Conservation (phyloP, 257 asterid genomes). For the Hygrophila difformis region DNA sequence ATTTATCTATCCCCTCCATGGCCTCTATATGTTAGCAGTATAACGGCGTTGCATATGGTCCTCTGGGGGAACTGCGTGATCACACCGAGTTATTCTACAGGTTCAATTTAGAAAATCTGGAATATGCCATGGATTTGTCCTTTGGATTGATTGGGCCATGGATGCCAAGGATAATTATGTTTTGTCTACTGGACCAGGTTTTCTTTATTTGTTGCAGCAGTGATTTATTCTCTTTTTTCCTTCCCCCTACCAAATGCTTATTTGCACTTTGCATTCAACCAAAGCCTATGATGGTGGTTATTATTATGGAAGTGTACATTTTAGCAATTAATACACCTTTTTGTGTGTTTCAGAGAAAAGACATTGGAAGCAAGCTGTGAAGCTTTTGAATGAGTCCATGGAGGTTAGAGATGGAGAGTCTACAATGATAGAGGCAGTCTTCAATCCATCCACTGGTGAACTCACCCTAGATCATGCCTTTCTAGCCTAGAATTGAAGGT, state of each 20-base stretch:
- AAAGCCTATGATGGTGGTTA: too few relatives aligned
- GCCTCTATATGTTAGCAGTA: too few relatives aligned
- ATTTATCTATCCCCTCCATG: constrained; percentile 2
- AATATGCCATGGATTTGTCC: constrained; percentile 70
- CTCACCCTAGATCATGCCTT: constrained; percentile 39
- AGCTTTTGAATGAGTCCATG: constrained; percentile 55
- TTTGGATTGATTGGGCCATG: constrained; percentile 93
- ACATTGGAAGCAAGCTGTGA: constrained; percentile 89
- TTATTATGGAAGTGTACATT: too few relatives aligned
- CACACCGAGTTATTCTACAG: constrained; percentile 33
- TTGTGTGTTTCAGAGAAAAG: constrained; percentile 41
- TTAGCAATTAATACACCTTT: not conserved
- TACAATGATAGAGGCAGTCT: constrained; percentile 38
- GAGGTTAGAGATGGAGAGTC: constrained; percentile 22
- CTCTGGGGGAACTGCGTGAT: too few relatives aligned
- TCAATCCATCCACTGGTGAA: constrained; percentile 60
- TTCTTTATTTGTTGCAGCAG: too few relatives aligned
- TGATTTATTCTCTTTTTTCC: too few relatives aligned
- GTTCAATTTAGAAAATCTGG: constrained; percentile 50
- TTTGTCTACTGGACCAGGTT: constrained; percentile 87
- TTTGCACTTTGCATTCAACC: not conserved
- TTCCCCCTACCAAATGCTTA: too few relatives aligned
- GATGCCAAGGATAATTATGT: constrained; percentile 30
- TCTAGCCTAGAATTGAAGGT: constrained; percentile 15
- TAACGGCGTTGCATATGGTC: too few relatives aligned